Conservation (phyloP, 768 basidiomycete genomes). For the Mycena galopus region DNA sequence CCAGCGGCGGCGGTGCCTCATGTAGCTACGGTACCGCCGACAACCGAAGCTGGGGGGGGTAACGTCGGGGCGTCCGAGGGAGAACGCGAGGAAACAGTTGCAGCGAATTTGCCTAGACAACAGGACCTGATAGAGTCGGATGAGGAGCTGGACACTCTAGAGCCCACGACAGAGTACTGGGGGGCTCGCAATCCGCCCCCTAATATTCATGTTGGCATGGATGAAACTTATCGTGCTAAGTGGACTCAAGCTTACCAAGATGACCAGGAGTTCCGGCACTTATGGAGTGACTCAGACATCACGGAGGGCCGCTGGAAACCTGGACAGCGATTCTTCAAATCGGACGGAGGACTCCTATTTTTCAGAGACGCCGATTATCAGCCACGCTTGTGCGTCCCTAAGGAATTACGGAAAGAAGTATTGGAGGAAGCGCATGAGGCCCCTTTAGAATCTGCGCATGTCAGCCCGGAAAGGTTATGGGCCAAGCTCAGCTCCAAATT, state of each 20-base stretch:
- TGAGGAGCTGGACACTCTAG: not conserved
- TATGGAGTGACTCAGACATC: not conserved
- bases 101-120: no score
- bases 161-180: not conserved
- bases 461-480: not conserved
- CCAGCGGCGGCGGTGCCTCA: no score
- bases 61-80: no score
- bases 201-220: not conserved
- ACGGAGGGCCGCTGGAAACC: not conserved
- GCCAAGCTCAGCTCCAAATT: not conserved
- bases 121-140: no score
- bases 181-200: not conserved
- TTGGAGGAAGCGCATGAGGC: not conserved
- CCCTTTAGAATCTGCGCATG: not conserved
- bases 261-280: not conserved
- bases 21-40: no score
- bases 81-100: no score
- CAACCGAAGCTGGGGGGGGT: no score
- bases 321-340: not conserved
- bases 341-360: not conserved
- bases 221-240: not conserved
- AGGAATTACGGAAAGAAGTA: not conserved
- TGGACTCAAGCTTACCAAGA: not conserved
- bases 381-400: not conserved
- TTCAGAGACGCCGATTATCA: not conserved